Base-by-base conservation (phyloP, 805 yeast genomes). In the Jamesozyma rosinii region DNA sequence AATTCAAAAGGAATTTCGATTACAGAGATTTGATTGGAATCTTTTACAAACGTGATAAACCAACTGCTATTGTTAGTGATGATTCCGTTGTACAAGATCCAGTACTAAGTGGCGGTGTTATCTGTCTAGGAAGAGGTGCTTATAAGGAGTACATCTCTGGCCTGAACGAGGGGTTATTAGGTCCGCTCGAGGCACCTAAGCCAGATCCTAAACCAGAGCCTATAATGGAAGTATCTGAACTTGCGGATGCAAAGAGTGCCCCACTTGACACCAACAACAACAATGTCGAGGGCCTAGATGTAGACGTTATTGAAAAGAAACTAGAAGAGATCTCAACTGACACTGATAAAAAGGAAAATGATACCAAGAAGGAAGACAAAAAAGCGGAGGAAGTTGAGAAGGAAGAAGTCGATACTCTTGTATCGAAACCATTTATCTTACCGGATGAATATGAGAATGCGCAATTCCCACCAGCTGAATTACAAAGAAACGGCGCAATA, bases 121-220 rank as follows among this genome's bases (percentile, higher is more conserved):
- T 92, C 18, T 85, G 96, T 59, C 67, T 92, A 21, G 99, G 99
- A 4, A 74, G 99, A 60, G 98, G 98, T 44, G 90, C 97, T 0
- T 92, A 76, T 61, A 90, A 90, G 61, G 99, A 92, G 69, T 92
- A 87, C 59, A 60, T 92, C 42, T 72, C 75, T 36, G 99, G 99
- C 9, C 60, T 92, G 10, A 96, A 92, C 53, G 98, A 92, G 67
- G 98, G 98, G 5, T 71, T 92, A 58, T 64, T 92, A 37, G 98
- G 98, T 0, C 97, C 97, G 1, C 67, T 90, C 45, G 87, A 75
- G 14, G 63, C 68, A 44, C 77, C 82, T 4, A 54, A 1, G 8
- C n/a, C 17, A 19, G 26, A 24, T 18, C 8, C n/a, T 21, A 35
- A n/a, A 35, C 17, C 9, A 14, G 6, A n/a, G 15, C 17, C 36